Conservation (phyloP, 805 yeast species). For the Lipomyces starkeyi region DNA sequence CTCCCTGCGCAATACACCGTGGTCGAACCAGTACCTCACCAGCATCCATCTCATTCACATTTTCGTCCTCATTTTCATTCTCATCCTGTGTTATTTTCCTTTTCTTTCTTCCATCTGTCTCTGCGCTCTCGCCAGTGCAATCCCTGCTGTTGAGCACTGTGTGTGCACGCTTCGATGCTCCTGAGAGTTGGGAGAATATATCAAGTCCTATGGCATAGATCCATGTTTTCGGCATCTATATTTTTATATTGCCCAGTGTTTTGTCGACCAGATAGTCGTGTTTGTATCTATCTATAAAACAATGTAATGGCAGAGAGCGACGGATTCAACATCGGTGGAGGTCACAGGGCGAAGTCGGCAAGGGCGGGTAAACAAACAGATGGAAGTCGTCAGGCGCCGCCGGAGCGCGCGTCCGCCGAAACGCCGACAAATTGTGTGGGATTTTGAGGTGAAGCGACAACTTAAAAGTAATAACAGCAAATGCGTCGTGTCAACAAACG, state of each 20-base stretch:
- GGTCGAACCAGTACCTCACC: constrained; percentile 13
- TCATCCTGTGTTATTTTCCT: background rate
- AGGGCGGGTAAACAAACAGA: too few species aligned
- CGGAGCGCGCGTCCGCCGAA: too few species aligned
- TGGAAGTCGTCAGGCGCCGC: too few species aligned
- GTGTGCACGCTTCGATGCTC: background rate
- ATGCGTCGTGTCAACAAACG: background rate
- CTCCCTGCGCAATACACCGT: constrained; percentile 12
- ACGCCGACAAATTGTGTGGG: too few species aligned
- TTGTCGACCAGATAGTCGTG: background rate
- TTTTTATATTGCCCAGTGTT: background rate
- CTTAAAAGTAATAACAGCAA: background rate
- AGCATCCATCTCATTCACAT: constrained; percentile 4
- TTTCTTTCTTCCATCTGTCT: background rate
- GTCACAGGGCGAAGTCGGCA: too few species aligned
- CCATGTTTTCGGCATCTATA: constrained; percentile 19
- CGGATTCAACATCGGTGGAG: background rate
- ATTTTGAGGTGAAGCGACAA: background rate
- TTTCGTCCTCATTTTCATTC: background rate
- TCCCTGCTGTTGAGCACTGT: background rate
- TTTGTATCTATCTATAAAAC: background rate
- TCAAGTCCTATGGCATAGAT: constrained; percentile 24
- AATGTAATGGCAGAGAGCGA: background rate
- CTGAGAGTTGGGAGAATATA: constrained; percentile 20
- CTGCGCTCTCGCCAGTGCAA: background rate